Evolutionary conservation across 139 green algal genomes (phyloP), one percentile per base, ranked within the genome.

Genomic region (Nannochloris sp.): DNA sequence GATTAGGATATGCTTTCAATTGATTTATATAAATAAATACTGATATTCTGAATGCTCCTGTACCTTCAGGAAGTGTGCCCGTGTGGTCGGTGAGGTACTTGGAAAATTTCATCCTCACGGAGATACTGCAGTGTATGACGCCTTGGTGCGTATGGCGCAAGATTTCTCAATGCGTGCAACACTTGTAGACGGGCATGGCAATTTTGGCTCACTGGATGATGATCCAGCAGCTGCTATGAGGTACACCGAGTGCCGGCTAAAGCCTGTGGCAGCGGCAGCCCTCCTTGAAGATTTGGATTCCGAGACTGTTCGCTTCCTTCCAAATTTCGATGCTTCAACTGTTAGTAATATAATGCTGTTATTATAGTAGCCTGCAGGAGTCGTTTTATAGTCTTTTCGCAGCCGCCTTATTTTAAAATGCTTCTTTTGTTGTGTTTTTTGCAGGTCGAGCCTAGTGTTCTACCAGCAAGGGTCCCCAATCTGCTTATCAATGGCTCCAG

Each of bases 41-140:
- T 51, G 19, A 51, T 51, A 27, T 19, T 27, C 19, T 51, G 19
- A 19, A 19, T 51, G 19, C 19, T 51, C 19, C 19, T 19, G 19
- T 51, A 37, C 19, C 14, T 44, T 51, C 77, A 81, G 79, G 19
- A 97, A 97, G 78, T 97, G 89, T 65, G 94, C 94, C 4, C 78
- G 94, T 3, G 93, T 99, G 33, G 94, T 99, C 29, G 94, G 94
- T 19, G 94, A 99, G 73, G 93, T 98, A 61, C 80, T 99, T 67
- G 94, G 94, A 30, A 98, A 97, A 75, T 98, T 91, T 68, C 94
- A 99, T 72, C 94, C 94, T 0, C 92, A 98, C 70, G 92, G 92
- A 24, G 92, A 98, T 66, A 75, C 70, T 4, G 83, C 90, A 3
- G 91, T 98, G 25, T 98, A 98, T 64, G 90, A 96, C 63, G 83